These are phyloP conservation scores for Penicillium mononematosum DNA, from an alignment of 495 filamentous ascomycete species.

Conservation along the genomic window DNA sequence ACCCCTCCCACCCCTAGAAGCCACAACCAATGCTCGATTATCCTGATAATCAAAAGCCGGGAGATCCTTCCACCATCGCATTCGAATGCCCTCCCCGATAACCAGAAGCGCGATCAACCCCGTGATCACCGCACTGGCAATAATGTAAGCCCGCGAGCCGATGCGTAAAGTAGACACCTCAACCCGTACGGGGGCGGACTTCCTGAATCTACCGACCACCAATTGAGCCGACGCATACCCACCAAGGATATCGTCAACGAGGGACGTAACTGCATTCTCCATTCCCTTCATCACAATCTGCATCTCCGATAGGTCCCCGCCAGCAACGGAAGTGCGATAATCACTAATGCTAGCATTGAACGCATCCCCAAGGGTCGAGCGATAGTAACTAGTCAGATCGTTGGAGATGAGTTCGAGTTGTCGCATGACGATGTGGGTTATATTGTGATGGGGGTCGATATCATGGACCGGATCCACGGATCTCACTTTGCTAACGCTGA, in stretches of 20 bases:
- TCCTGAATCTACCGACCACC: constrained; percentile 24
- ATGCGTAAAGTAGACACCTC: constrained; percentile 19
- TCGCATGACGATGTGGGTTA: constrained; percentile 25
- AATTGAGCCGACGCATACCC: constrained; percentile 34
- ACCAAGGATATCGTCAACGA: constrained; percentile 36
- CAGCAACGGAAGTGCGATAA: constrained; percentile 16
- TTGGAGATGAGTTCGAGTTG: constrained; percentile 30
- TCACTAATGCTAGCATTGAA: constrained; percentile 33
- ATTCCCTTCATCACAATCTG: constrained; percentile 31
- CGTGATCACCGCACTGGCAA: constrained; percentile 26
- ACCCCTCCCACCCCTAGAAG: constrained; percentile 14
- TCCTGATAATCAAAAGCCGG: constrained; percentile 22
- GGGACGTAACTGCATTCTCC: constrained; percentile 29
- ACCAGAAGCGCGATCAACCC: constrained; percentile 19
- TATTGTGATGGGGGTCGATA: constrained; percentile 31
- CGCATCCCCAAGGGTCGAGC: constrained; percentile 30
- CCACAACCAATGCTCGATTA: constrained; percentile 8
- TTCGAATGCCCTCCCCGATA: constrained; percentile 18
- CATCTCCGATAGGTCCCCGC: constrained; percentile 6
- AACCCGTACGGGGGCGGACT: constrained; percentile 10
- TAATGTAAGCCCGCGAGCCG: constrained; percentile 32
- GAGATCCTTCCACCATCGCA: constrained; percentile 16
- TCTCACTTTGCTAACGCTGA: constrained; percentile 21
- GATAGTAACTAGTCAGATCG: constrained; percentile 34
- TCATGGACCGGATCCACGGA: constrained; percentile 3